Base-by-base conservation (phyloP, 305 asterid genomes). In the Coffea humblotiana region DNA sequence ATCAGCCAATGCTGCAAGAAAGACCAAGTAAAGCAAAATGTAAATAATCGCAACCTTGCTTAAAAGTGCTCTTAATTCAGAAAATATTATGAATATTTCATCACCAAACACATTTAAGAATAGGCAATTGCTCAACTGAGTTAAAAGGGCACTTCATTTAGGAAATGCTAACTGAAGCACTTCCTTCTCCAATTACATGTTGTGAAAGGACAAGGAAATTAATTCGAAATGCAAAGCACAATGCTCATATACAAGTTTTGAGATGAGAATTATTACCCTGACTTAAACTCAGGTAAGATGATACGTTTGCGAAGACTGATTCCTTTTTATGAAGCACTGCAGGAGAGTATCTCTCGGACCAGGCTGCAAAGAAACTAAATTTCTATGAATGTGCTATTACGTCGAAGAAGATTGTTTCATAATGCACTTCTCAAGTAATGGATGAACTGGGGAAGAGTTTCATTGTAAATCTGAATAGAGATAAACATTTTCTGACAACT, bases 301-400 rank as follows among this genome's bases (percentile, higher is more conserved):
- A 87, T 90, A 94, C 13, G 95, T 90, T 65, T 89, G 97, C 29
- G 90, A 85, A 47, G 95, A 69, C 40, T 90, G 91, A 74, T 91
- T 90, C 89, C 99, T 84, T 86, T 89, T 94, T 85, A 96, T 91
- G 87, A 91, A 96, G 82, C 99, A 96, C 75, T 83, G 98, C 77
- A 96, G 82, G 58, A 89, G 92, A 77, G 93, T 79, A 51, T 92
- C 97, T 82, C 97, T 89, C 35, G 98, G 97, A 35, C 99, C 99
- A 70, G 99, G 98, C 99, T 96, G 97, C 90, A 89, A 86, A 76
- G 70, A 79, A 66, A 70, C 68, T 21, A 27, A 19, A 66, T 13
- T 66, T 78, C 25, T 86, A 52, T 72, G 82, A 66, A n/a, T 19
- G 27, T 79, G 21, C 51, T 43, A 78, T 23, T 11, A 74, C 52